Evolutionary conservation across 2,329 filamentous ascomycete genomes (phyloP).

Genomic region (Arthrinium phaeospermum): DNA sequence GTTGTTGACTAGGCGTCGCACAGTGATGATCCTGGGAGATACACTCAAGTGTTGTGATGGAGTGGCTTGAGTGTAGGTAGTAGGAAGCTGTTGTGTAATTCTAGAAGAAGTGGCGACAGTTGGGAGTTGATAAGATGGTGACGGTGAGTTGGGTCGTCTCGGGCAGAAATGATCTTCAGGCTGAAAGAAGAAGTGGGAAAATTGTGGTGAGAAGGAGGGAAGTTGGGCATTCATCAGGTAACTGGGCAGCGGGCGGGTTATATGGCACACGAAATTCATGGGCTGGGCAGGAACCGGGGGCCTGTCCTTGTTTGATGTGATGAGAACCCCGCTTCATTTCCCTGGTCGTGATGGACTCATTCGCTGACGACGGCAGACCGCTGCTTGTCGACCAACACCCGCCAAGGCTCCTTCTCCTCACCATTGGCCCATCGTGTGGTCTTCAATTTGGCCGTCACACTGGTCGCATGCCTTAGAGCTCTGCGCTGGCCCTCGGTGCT

Average conservation of each 20-base stretch:
- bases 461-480: constrained; percentile 45
- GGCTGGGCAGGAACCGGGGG: constrained; percentile 34
- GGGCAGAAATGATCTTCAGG: constrained; percentile 44
- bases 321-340: constrained; percentile 28
- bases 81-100: constrained; percentile 25
- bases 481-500: constrained; percentile 53
- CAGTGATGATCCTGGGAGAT: constrained; percentile 28
- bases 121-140: constrained; percentile 28
- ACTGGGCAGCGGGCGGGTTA: constrained; percentile 49
- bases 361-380: constrained; percentile 22
- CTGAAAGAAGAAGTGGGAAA: constrained; percentile 42
- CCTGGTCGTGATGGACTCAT: constrained; percentile 21
- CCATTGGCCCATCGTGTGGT: constrained; percentile 23
- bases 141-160: constrained; percentile 34
- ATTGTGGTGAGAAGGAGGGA: constrained; percentile 48
- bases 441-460: constrained; percentile 47
- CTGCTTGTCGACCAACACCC: constrained; percentile 21
- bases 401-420: constrained; percentile 26
- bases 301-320: constrained; percentile 25
- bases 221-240: constrained; percentile 21
- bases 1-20: constrained; percentile 33
- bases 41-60: constrained; percentile 18
- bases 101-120: constrained; percentile 26
- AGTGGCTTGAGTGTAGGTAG: constrained; percentile 22
- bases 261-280: constrained; percentile 45